Conservation (phyloP, 768 basidiomycete genomes). For the Chalciporus sphaerocephalus region DNA sequence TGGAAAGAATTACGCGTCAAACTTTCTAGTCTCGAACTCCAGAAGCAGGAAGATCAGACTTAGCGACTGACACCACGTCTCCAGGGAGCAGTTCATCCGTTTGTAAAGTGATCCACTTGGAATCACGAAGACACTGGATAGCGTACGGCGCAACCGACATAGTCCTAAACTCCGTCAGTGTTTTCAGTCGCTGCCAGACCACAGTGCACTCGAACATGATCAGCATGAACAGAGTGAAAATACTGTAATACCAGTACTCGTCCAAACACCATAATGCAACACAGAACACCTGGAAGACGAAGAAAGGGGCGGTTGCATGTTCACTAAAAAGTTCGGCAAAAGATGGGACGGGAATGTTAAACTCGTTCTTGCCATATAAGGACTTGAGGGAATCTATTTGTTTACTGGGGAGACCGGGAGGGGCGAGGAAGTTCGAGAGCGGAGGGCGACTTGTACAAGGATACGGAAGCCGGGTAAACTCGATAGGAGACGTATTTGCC, state of each 20-base stretch:
- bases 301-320: conserved; percentile 98
- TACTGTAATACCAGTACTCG: conserved; percentile 98
- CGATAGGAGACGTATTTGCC: conserved; percentile 47
- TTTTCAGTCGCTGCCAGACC: conserved; percentile 96
- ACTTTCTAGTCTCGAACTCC: neutral
- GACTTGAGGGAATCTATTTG: conserved; percentile 49
- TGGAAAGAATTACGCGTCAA: conserved; percentile 24
- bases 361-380: conserved; percentile 90
- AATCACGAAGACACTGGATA: conserved; percentile 76
- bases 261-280: conserved; percentile 97
- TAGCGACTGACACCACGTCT: conserved; percentile 79
- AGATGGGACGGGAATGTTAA: conserved; percentile 94
- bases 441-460: conserved; percentile 71
- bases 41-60: conserved; percentile 30
- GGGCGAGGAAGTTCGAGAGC: conserved; percentile 58
- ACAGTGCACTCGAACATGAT: conserved; percentile 98
- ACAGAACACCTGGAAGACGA: conserved; percentile 98
- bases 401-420: conserved; percentile 49
- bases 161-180: conserved; percentile 91
- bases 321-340: conserved; percentile 90
- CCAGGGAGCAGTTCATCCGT: conserved; percentile 89
- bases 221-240: conserved; percentile 98
- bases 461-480: conserved; percentile 82
- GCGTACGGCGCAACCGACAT: conserved; percentile 93
- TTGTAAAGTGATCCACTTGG: conserved; percentile 74